phyloP scores from a whole-genome alignment of 345 rosid genomes.

The Gynandropsis gynandra region DNA sequence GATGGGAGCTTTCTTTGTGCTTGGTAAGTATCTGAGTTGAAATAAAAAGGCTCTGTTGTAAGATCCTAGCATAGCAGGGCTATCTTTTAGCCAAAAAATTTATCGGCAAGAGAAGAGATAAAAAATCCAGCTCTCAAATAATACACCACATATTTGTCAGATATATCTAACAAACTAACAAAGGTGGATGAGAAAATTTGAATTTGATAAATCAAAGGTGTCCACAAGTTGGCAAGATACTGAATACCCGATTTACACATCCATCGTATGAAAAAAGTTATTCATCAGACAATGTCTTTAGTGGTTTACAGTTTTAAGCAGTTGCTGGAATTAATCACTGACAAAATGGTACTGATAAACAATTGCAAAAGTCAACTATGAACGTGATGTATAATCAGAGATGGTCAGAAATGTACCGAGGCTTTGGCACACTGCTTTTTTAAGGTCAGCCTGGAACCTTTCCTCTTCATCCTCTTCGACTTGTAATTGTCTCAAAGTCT shows the following conservation, averaged over 20 bases:
- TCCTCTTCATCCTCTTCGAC: conserved; percentile 86
- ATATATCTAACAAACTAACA: too few relatives aligned
- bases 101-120: conserved; percentile 4
- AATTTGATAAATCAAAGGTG: too few relatives aligned
- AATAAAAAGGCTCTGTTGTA: conserved; percentile 18
- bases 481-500: conserved; percentile 67
- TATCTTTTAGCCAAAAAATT: conserved; percentile 9
- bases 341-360: too few relatives aligned
- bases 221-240: too few relatives aligned
- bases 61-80: conserved; percentile 6
- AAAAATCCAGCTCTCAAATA: neutral
- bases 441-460: conserved; percentile 89
- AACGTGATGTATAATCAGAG: too few relatives aligned
- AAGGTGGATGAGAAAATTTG: too few relatives aligned
- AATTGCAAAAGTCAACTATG: too few relatives aligned
- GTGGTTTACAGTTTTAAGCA: too few relatives aligned
- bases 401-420: conserved; percentile 48
- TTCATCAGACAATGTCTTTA: too few relatives aligned
- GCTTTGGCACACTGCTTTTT: conserved; percentile 79
- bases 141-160: neutral
- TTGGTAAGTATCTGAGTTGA: conserved; percentile 51
- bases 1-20: conserved; percentile 43
- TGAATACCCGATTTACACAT: too few relatives aligned
- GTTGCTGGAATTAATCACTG: too few relatives aligned
- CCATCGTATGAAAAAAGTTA: too few relatives aligned